Evolutionary conservation across 2,329 filamentous ascomycete genomes (phyloP), one percentile per base, ranked within the genome.

Genomic region (Phialophora chinensis): DNA sequence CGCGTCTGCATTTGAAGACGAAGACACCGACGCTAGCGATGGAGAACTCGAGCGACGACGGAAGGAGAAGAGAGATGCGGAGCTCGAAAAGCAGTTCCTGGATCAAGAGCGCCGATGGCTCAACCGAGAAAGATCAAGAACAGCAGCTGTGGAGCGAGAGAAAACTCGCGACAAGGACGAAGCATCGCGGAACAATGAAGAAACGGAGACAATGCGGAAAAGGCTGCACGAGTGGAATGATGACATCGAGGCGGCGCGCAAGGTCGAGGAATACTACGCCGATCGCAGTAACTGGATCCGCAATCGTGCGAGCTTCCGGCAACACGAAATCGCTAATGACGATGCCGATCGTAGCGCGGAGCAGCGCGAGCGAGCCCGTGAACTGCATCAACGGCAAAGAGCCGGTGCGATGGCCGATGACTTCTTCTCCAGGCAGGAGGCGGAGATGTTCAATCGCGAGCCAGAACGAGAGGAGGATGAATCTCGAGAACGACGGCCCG

Each of bases 91-190:
- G 75, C 82, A 87, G 55, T 97, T 92, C 75, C 83, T 91, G 0
- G 93, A 97, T 72, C 90, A 93, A 52, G 92, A 97, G 76, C 88
- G 92, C 33, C 90, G 92, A 69, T 98, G 94, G 94, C 83, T 92
- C 29, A 96, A 96, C 76, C 88, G 93, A 53, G 95, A 99, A 77
- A 87, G 90, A 62, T 91, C 91, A 67, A 87, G 92, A 49, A 90
- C 91, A 14, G 91, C 92, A 4, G 94, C 95, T 0, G 82, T 97
- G 25, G 91, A 96, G 72, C 88, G 95, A 66, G 93, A 97, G 75
- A 89, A 87, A 72, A 90, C 90, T 31, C 89, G 92, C 11, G 92
- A 96, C 74, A 88, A 87, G 68, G 88, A 91, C 58, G 91, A 96
- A 72, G 85, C 87, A 3, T 87, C 87, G 27, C 87, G 88, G 20